A percentile compares a stretch with the other conserved stretches of the same genome.
These are phyloP conservation scores for Kernera saxatilis DNA, from an alignment of 345 rosid genomes.

Conservation along the genomic window DNA sequence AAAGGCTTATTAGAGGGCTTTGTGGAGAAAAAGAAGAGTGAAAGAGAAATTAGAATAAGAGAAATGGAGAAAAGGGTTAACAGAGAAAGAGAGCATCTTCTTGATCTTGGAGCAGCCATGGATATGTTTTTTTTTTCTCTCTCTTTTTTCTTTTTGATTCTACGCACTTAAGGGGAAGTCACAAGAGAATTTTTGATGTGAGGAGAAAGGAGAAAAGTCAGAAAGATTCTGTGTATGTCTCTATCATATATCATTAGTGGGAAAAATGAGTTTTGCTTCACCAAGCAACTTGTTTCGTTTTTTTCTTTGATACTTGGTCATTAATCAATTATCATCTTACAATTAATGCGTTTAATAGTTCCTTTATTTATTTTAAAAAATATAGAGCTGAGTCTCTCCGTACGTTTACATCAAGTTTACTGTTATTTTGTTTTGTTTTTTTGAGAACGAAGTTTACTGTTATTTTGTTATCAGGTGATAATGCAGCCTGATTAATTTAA, in stretches of 20 bases:
- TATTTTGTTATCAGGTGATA: no score
- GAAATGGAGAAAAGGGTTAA: constrained; percentile 7
- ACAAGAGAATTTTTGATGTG: constrained; percentile 9
- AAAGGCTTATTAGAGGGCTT: constrained; percentile 12
- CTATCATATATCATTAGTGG: constrained; percentile 20
- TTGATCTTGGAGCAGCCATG: constrained; percentile 31
- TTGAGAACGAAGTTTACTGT: no score
- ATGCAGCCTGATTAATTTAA: no score
- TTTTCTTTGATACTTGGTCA: neutral
- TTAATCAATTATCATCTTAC: neutral
- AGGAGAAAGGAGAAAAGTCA: constrained; percentile 14
- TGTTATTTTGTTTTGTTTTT: no score
- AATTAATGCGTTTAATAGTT: neutral
- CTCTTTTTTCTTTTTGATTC: neutral
- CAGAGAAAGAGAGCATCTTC: constrained; percentile 25
- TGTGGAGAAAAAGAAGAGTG: constrained; percentile 13
- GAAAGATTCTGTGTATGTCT: constrained; percentile 17
- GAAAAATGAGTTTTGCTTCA: constrained; percentile 26
- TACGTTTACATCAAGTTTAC: neutral
- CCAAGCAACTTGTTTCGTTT: constrained; percentile 22
- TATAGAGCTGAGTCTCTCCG: neutral
- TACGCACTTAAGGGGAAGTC: neutral
- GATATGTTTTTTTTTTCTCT: neutral
- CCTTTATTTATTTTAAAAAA: neutral
- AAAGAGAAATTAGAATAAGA: constrained; percentile 16